Evolutionary conservation across 1,284 basidiomycete genomes (phyloP), one percentile per base, ranked within the genome.

Genomic region (Tylopilus sp.): DNA sequence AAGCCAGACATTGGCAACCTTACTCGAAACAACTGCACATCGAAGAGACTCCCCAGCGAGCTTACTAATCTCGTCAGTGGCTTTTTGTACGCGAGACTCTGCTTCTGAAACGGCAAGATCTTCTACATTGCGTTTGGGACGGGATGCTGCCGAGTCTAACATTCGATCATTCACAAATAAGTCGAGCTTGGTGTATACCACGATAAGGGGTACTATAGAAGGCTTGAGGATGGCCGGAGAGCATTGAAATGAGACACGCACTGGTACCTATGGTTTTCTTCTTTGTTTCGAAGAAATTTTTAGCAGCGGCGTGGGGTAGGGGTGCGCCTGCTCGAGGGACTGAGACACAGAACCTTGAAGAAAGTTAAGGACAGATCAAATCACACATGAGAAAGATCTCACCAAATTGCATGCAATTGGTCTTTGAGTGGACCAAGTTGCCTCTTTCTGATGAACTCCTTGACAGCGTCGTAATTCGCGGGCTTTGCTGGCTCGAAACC

Each of bases 401-500:
- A 48, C 48, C 48, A 50, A 21, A 50, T 37, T 14, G 48, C 45
- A 12, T 50, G 44, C 8, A 50, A 15, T 33, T 17, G 48, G 26
- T 48, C 37, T 26, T 18, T 18, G 8, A 46, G 26, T 4, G 4
- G 1, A 2, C 41, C 41, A 2, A 15, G 29, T 30, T 44, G 41
- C 26, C 45, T 48, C 7, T 11, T 17, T 24, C 3, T 9, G 26
- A 51, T 51, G 39, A 49, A 51, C 1, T 21, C 2, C 20, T 48
- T 41, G 38, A 51, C 39, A 11, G 28, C 49, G 0, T 37, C 7
- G 14, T 41, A 51, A 9, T 51, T 48, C 6, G 7, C 38, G 12
- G 29, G 12, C 2, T 51, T 46, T 17, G 44, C 44, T 8, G 45
- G n/a, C 28, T 48, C 39, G 18, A 51, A 48, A 9, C 45, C 49